Conservation (phyloP, 2,329 filamentous ascomycete species). For the Microdochium trichocladiopsis region DNA sequence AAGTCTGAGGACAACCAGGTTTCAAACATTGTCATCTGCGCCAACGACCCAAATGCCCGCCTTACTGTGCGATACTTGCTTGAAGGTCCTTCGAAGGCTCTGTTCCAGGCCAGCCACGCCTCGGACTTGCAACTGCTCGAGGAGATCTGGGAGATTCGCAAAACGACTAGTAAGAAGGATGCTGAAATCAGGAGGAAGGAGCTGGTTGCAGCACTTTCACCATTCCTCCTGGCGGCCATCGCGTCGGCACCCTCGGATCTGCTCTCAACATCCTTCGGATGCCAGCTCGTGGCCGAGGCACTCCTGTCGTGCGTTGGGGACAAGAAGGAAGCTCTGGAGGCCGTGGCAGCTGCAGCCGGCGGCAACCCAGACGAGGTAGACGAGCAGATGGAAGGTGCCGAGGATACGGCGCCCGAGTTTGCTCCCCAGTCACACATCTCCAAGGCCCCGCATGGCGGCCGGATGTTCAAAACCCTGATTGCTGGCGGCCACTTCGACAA, state of each 20-base stretch:
- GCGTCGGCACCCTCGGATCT: constrained; percentile 61
- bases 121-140: constrained; percentile 64
- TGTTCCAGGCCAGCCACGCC: constrained; percentile 56
- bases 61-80: constrained; percentile 76
- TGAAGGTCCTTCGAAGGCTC: constrained; percentile 53
- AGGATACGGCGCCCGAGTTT: constrained; percentile 11
- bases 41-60: constrained; percentile 58
- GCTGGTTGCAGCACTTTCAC: constrained; percentile 66
- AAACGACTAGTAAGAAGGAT: constrained; percentile 89
- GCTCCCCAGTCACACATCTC: constrained; percentile 47
- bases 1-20: constrained; percentile 57
- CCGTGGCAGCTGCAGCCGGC: constrained; percentile 57
- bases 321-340: constrained; percentile 66
- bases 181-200: constrained; percentile 68
- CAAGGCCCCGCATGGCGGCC: constrained; percentile 57
- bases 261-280: constrained; percentile 70
- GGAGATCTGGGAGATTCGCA: constrained; percentile 73
- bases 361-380: constrained; percentile 43
- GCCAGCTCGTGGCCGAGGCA: constrained; percentile 78
- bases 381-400: constrained; percentile 14
- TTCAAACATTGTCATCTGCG: constrained; percentile 57
- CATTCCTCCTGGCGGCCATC: constrained; percentile 69
- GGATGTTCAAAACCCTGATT: constrained; percentile 86
- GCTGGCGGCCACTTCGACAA: constrained; percentile 83
- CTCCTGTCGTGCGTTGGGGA: constrained; percentile 71